phyloP scores from a whole-genome alignment of 805 yeast species.

The Monosporozyma aerobia region DNA sequence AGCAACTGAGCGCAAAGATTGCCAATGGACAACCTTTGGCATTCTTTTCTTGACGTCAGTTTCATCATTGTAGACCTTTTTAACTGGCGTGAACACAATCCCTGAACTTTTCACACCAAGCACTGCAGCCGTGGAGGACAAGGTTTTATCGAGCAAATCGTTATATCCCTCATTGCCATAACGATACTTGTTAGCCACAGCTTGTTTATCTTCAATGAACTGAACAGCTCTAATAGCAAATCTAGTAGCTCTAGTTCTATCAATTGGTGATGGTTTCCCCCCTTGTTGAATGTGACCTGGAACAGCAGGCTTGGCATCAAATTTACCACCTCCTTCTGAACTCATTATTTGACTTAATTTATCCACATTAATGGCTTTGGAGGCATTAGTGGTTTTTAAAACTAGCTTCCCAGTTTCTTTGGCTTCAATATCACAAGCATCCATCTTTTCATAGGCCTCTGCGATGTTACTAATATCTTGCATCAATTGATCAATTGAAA shows the following conservation, averaged over 20 bases:
- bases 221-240: conserved; percentile 61
- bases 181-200: conserved; percentile 19
- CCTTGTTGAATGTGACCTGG: conserved; percentile 93
- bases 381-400: conserved; percentile 60
- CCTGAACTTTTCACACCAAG: conserved; percentile 75
- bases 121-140: conserved; percentile 59
- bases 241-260: conserved; percentile 65
- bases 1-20: conserved; percentile 58
- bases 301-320: conserved; percentile 69
- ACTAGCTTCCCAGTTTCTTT: conserved; percentile 47
- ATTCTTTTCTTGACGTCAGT: conserved; percentile 73
- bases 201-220: conserved; percentile 45
- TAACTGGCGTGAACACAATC: conserved; percentile 62
- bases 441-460: conserved; percentile 46
- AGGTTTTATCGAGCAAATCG: conserved; percentile 24
- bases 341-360: conserved; percentile 58
- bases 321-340: conserved; percentile 51
- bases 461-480: conserved; percentile 55
- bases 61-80: conserved; percentile 75
- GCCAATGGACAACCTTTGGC: conserved; percentile 87
- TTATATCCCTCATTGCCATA: conserved; percentile 21
- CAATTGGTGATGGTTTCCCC: conserved; percentile 66
- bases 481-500: conserved; percentile 49
- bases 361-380: conserved; percentile 54
- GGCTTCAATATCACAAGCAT: conserved; percentile 50